Evolutionary conservation across 441 rosid genomes (phyloP).

Genomic region (Populus hybrid): DNA sequence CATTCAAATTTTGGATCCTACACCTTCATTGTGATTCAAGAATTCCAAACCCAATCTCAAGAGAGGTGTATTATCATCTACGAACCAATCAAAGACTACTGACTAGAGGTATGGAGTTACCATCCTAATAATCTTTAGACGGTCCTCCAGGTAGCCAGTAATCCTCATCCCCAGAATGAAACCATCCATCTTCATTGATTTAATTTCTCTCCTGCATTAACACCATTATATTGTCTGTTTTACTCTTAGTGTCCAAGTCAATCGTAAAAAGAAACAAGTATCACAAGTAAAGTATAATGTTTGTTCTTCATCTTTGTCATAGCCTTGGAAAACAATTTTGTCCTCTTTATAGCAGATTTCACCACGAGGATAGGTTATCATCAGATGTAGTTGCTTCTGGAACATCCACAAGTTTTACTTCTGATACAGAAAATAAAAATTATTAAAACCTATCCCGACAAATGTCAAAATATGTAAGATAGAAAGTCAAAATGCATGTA

Average conservation of each 20-base stretch:
- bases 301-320: conserved; percentile 91
- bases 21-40: neutral
- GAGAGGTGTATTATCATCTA: neutral
- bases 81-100: conserved; percentile 12
- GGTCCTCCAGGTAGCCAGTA: conserved; percentile 94
- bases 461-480: neutral
- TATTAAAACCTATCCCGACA: conserved; percentile 8
- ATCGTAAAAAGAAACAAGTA: conserved; percentile 26
- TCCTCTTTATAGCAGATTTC: conserved; percentile 98
- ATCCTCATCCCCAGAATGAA: conserved; percentile 95
- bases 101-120: conserved; percentile 33
- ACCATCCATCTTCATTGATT: conserved; percentile 91
- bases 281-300: no score
- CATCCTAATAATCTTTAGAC: conserved; percentile 94
- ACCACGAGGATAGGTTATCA: conserved; percentile 90
- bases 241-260: conserved; percentile 12
- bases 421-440: conserved; percentile 43
- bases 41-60: no score
- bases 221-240: conserved; percentile 15
- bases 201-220: conserved; percentile 82
- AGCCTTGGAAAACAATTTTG: conserved; percentile 76
- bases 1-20: neutral
- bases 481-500: neutral
- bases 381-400: conserved; percentile 94
- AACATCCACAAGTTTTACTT: conserved; percentile 95